These are phyloP conservation scores for Cajanus cajan DNA, from an alignment of 306 rosid genomes.

Conservation along the genomic window DNA sequence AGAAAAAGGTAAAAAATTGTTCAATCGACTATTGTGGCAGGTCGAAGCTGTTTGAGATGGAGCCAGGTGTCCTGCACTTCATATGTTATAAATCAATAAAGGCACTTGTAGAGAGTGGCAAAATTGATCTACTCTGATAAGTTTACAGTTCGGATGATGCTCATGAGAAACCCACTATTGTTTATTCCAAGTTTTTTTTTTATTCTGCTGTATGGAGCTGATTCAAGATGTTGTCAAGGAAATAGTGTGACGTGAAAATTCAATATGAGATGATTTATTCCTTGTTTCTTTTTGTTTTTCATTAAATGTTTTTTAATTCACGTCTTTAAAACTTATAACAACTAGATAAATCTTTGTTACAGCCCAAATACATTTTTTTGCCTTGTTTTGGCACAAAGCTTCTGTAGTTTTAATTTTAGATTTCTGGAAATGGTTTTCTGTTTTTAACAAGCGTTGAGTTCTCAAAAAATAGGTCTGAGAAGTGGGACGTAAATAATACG, in stretches of 20 bases:
- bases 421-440: too few relatives aligned
- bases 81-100: constrained; percentile 87
- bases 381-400: too few relatives aligned
- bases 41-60: constrained; percentile 56
- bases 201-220: neutral
- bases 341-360: too few relatives aligned
- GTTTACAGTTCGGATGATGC: neutral
- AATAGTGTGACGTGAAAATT: neutral
- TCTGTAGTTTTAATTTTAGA: too few relatives aligned
- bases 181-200: neutral
- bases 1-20: neutral
- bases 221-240: neutral
- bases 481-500: too few relatives aligned
- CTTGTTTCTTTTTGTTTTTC: too few relatives aligned
- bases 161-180: neutral
- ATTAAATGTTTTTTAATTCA: too few relatives aligned
- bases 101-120: constrained; percentile 75
- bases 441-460: too few relatives aligned
- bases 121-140: constrained; percentile 56
- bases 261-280: too few relatives aligned
- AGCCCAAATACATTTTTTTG: too few relatives aligned
- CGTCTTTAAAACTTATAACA: too few relatives aligned
- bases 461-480: too few relatives aligned
- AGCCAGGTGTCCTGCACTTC: constrained; percentile 55
- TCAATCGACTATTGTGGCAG: constrained; percentile 32